Percentiles rank a stretch among this genome's conserved stretches.
These are phyloP conservation scores for Mortierella polycephala DNA, from an alignment of 371 early-diverging fungal species.

Conservation along the genomic window DNA sequence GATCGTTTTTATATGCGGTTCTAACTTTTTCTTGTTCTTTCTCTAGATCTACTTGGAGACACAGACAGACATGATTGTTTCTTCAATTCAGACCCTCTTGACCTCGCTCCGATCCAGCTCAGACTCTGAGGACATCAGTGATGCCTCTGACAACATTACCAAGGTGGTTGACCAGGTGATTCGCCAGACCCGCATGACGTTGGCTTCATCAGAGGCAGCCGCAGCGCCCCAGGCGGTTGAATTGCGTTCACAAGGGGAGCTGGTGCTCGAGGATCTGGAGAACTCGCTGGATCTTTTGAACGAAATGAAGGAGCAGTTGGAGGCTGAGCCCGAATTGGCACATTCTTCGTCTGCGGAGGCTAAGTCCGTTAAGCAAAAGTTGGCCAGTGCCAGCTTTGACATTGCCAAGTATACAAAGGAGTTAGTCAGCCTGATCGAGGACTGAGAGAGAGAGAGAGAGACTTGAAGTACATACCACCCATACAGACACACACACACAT, in stretches of 20 bases:
- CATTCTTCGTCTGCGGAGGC: conserved; percentile 59
- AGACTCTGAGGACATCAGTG: conserved; percentile 66
- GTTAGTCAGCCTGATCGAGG: conserved; percentile 65
- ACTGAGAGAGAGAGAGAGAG: conserved; percentile 7
- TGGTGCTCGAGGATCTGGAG: conserved; percentile 77
- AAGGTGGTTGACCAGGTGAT: conserved; percentile 71
- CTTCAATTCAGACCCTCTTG: conserved; percentile 85
- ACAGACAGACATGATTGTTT: conserved; percentile 88
- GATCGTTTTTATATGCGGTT: background rate
- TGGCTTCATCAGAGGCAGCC: conserved; percentile 37
- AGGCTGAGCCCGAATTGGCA: conserved; percentile 40
- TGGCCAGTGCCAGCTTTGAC: conserved; percentile 90
- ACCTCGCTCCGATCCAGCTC: conserved; percentile 72
- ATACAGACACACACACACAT: no score
- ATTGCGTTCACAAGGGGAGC: conserved; percentile 57
- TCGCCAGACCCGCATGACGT: conserved; percentile 57
- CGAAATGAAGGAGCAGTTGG: conserved; percentile 67
- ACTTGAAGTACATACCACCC: background rate
- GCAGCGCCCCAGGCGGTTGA: conserved; percentile 55
- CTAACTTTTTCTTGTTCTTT: background rate
- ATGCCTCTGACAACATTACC: conserved; percentile 75
- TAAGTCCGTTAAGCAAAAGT: conserved; percentile 80
- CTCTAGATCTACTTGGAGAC: conserved; percentile 79
- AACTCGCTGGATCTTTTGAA: conserved; percentile 74
- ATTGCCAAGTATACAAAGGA: conserved; percentile 90